Conservation (phyloP, 2,329 filamentous ascomycete species). For the Colletotrichum musicola region DNA sequence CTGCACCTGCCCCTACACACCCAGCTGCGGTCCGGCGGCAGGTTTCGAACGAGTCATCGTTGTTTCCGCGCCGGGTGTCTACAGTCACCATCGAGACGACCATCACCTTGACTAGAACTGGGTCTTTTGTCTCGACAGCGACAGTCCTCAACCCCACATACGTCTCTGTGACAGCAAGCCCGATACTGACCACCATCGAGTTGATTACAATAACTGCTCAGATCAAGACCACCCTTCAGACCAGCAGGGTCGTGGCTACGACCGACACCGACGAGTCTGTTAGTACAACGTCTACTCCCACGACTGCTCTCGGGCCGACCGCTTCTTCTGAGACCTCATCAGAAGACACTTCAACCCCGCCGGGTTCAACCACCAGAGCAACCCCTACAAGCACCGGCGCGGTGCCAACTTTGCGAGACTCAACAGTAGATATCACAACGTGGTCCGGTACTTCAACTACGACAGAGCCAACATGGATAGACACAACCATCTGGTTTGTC, state of each 20-base stretch:
- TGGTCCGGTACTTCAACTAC: background rate
- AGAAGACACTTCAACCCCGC: background rate
- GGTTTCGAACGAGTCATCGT: background rate
- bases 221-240: background rate
- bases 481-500: background rate
- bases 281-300: no score
- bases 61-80: background rate
- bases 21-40: slow-evolving; percentile 1
- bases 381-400: background rate
- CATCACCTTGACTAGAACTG: slow-evolving; percentile 28
- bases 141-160: slow-evolving; percentile 33
- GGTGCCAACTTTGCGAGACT: background rate
- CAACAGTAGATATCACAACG: background rate
- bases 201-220: slow-evolving; percentile 24
- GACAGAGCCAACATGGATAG: background rate
- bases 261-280: no score
- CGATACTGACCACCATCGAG: slow-evolving; percentile 33
- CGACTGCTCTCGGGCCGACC: no score
- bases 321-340: background rate
- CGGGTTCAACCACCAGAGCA: background rate
- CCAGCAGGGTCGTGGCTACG: no score
- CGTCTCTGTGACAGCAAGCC: slow-evolving; percentile 35
- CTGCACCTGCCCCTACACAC: background rate
- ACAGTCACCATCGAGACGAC: slow-evolving; percentile 30
- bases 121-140: slow-evolving; percentile 25